Base-by-base conservation (phyloP, 495 filamentous ascomycete species). In the Sporormia fimetaria region DNA sequence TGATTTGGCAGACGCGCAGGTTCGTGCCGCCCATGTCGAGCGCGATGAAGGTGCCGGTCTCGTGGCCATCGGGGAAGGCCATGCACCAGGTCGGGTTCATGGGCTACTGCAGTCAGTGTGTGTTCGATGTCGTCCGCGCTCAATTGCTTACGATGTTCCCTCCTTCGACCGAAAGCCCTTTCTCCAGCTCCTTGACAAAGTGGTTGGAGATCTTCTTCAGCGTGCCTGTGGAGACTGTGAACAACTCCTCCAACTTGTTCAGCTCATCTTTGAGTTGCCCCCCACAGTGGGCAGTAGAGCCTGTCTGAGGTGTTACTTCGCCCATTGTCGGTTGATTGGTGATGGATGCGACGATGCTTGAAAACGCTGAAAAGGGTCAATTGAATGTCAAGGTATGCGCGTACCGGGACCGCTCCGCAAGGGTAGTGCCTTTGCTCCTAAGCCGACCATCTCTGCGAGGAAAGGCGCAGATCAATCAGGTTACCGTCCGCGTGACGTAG, bases 81-180 rank as follows among this genome's bases (percentile, higher is more conserved):
- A 96, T 87, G 41, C 90, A 87, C 90, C 90, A 98, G 36, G 90
- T 96, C 28, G 90, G 83, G 64, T 95, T 96, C 90, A 98, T 98
- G 44, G 90, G 90, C 87, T 94, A 61, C 31, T 4, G 20, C 1
- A 9, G 26, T 52, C 12, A 51, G 42, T 3, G 7, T 27, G 32
- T 45, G 41, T 33, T 35, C 36, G 26, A 18, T 20, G 33, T 31
- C 12, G 17, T 5, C 16, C 29, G 35, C 33, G 42, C 40, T 12
- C 1, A 5, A 3, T 16, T 37, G 67, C 85, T 69, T 63, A 94
- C 87, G 59, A 98, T 95, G 61, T 78, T 88, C 35, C 86, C 87
- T 33, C 90, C 90, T 61, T 92, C 81, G 38, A 82, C 76, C 34
- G 71, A 83, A 26, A 98, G 69, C 44, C 87, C 86, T 66, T 88